Base-by-base conservation (phyloP, 2,329 filamentous ascomycete genomes). In the Arthrobotrys conoides region DNA sequence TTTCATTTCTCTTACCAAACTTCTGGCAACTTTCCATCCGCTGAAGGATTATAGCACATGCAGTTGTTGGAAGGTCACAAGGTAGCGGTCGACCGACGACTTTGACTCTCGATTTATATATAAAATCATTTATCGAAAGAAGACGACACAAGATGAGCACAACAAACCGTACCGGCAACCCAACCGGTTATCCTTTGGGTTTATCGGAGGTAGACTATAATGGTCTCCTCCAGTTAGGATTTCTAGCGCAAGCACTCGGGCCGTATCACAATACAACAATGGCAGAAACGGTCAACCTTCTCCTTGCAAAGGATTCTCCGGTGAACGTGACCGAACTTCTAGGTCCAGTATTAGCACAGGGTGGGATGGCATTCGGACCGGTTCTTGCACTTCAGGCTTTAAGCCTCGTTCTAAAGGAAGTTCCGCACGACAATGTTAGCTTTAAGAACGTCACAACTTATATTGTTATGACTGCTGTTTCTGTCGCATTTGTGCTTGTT, bases 241-340 rank as follows among this genome's bases (percentile, higher is more conserved):
- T 77, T 44, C 73, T 77, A 16, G 73, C 73, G 10, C 73, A 77
- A 44, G 73, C 67, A 44, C 67, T 77, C 27, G 73, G 73, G 16
- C 73, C 73, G 10, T 77, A 77, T n/a, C 73, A 77, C 8, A 77
- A 77, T 38, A 77, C 73, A 16, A 77, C 73, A 53, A 77, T 77
- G 73, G 73, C 67, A n/a, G 57, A 77, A 64, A 77, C 73, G 14
- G 73, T 77, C 41, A 27, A 77, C 22, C 67, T 77, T 16, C 67
- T 77, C 6, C 61, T 77, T 18, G 61, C 67, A 18, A 68, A 68
- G 20, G 53, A 77, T 10, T 77, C 67, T 5, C 67, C 73, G 5
- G 73, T 77, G 6, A 77, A 77, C 41, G 67, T 71, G 9, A 77
- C 73, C 24, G 51, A 41, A 3, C 67, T 77, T 36, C 63, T 77